Base-by-base conservation (phyloP, 2,329 filamentous ascomycete genomes). In the Alternaria triticina region DNA sequence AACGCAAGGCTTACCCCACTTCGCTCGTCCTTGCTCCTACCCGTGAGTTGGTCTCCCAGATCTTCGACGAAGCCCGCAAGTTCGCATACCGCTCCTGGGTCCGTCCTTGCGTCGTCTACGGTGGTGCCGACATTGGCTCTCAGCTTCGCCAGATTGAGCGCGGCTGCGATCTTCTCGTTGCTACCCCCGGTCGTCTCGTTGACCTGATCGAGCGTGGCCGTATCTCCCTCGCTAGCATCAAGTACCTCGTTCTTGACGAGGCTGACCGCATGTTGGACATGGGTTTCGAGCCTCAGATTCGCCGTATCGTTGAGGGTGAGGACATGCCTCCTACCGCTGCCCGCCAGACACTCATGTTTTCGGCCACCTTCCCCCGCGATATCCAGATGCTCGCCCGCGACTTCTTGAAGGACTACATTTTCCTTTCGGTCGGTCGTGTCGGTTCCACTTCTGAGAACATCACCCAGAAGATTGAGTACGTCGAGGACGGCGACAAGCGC, bases 241-340 rank as follows among this genome's bases (percentile, higher is more conserved):
- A 97, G 87, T 99, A 99, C 81, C 89, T 99, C 67, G 93, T 99
- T 75, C 92, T 99, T 59, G 96, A 99, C 76, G 96, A 99, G 89
- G 96, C 96, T 82, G 96, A 99, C 86, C 96, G 96, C 82, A 99
- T 99, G 96, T 88, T 99, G 87, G 96, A 99, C 88, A 99, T 99
- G 96, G 96, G 96, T 96, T 99, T 99, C 87, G 96, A 99, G 87
- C 96, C 96, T 77, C 96, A 99, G 85, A 99, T 99, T 80, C 94
- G 96, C 78, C 92, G 95, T 76, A 98, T 99, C 77, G 96, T 99
- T 49, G 95, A 98, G 84, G 94, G 94, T 65, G 96, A 98, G 84
- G 96, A 99, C 77, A 99, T 99, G 96, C 96, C 96, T 61, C 82
- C 83, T 57, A 92, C 95, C 65, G 85, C 89, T 70, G 85, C 87